phyloP scores from a whole-genome alignment of 495 filamentous ascomycete species.

The Podospora pseudopauciseta region DNA sequence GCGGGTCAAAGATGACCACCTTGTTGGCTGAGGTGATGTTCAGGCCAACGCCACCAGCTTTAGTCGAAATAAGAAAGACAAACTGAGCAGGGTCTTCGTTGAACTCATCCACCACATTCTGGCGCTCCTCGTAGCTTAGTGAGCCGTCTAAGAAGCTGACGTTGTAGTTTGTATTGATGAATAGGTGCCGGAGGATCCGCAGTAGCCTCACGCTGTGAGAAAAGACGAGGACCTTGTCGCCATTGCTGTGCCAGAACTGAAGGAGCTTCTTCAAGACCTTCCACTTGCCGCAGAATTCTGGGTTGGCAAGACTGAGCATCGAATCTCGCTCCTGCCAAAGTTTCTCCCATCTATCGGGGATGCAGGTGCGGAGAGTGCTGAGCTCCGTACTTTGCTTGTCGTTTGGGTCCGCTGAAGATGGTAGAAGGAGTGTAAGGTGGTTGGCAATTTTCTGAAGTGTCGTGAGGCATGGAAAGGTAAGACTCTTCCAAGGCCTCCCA shows the following conservation, averaged over 20 bases:
- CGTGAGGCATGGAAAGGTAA: slow-evolving; percentile 82
- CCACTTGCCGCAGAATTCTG: slow-evolving; percentile 97
- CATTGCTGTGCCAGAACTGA: slow-evolving; percentile 81
- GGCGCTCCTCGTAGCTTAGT: slow-evolving; percentile 84
- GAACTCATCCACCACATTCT: slow-evolving; percentile 79
- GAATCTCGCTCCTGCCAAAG: slow-evolving; percentile 73
- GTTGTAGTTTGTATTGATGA: slow-evolving; percentile 86
- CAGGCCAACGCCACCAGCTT: slow-evolving; percentile 79
- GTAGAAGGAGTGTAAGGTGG: slow-evolving; percentile 86
- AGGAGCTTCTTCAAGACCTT: slow-evolving; percentile 84
- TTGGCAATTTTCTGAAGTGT: slow-evolving; percentile 85
- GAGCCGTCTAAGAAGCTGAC: slow-evolving; percentile 87
- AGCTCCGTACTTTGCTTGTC: slow-evolving; percentile 84
- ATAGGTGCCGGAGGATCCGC: slow-evolving; percentile 80
- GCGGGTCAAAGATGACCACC: slow-evolving; percentile 94
- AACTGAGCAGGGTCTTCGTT: slow-evolving; percentile 86
- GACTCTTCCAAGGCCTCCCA: slow-evolving; percentile 65
- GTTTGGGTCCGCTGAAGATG: slow-evolving; percentile 57
- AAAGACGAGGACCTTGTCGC: slow-evolving; percentile 92
- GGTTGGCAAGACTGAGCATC: slow-evolving; percentile 78
- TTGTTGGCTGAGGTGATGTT: slow-evolving; percentile 99
- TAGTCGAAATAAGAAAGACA: slow-evolving; percentile 93
- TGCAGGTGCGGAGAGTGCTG: slow-evolving; percentile 67
- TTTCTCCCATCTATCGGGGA: slow-evolving; percentile 72
- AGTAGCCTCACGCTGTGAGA: slow-evolving; percentile 83